Base-by-base conservation (phyloP, 1,284 basidiomycete genomes). In the Stereum hirsutum region DNA sequence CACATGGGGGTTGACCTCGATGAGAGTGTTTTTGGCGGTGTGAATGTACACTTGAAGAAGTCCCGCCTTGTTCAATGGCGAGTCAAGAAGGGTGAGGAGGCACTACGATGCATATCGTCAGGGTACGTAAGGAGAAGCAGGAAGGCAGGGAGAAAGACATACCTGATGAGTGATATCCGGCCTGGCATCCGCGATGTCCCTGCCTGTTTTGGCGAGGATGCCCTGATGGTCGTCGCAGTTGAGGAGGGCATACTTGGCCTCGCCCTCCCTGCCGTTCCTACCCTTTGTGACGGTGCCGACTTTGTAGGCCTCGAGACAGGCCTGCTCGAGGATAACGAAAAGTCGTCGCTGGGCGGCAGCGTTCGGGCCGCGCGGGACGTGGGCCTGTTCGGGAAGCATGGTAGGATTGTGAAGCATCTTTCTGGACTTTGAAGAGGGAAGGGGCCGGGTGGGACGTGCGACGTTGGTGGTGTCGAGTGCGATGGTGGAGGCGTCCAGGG, bases 211-310 rank as follows among this genome's bases (percentile, higher is more conserved):
- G 6, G 96, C 95, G 47, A 99, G 72, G 50, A 99, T 96, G 40
- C 95, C 92, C 63, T 99, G 95, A 65, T 99, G 95, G 56, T 99
- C 95, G 62, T 99, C 95, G 65, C 96, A 99, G 65, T 99, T 99
- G 52, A 99, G 68, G 46, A 99, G 69, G 14, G 93, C 93, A 63
- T 98, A 98, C 68, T 98, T 97, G 51, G 92, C 90, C 50, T 94
- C 90, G 15, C 78, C 78, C 48, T 80, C 74, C 33, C 74, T 53
- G 43, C 71, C 63, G 59, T 71, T 57, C 45, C 71, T 67, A 35
- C 68, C 64, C 52, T 74, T 71, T 17, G 68, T 73, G 4, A 70
- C 72, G 34, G 69, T 70, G 39, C 82, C 84, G 44, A 97, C 79
- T 46, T 90, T 80, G 69, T 98, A 99, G 2, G 92, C 90, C 68